Evolutionary conservation across 805 yeast genomes (phyloP), one percentile per base, ranked within the genome.

Genomic region (Scheffersomyces spartinae): DNA sequence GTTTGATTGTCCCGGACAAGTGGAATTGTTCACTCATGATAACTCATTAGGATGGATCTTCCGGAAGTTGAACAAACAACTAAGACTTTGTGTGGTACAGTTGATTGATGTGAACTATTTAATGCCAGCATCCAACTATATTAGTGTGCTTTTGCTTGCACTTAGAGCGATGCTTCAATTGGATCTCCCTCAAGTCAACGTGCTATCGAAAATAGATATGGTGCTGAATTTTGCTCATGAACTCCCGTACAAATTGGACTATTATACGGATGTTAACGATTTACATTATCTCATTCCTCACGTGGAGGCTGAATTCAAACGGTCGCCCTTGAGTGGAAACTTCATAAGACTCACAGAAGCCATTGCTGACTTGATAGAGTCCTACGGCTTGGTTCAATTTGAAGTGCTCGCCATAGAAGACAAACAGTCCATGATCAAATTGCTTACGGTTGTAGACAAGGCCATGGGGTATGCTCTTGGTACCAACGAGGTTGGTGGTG

Each of bases 1-100:
- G 4, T 81, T 84, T 52, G 95, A 84, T 49, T 82, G 94, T 43
- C 95, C 96, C 1, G 98, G 98, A 2, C 98, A 91, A 48, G 91
- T 85, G 1, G 99, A 91, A 47, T 64, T 91, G 9, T 91, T 82
- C 53, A 91, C 99, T 3, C 93, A 82, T 43, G 94, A 83, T 41
- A 68, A 75, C 1, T 74, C 95, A 0, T 55, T 93, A 21, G 65
- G 63, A 21, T 60, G 61, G 26, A 77, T 91, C 4, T 82, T 86
- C 50, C 66, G 68, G 33, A 62, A 48, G 24, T 54, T 91, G 23
- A 38, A 40, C 2, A 75, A 72, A 31, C 20, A 26, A 8, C 65
- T 83, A 39, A 61, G 97, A 26, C 47, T 81, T 5, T 78, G 88
- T 38, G 95, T 88, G 14, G 86, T 91, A 0, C 81, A 86, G 26